Evolutionary conservation across 1,284 basidiomycete species (phyloP).

Genomic region (Stygiomarasmius scandens): DNA sequence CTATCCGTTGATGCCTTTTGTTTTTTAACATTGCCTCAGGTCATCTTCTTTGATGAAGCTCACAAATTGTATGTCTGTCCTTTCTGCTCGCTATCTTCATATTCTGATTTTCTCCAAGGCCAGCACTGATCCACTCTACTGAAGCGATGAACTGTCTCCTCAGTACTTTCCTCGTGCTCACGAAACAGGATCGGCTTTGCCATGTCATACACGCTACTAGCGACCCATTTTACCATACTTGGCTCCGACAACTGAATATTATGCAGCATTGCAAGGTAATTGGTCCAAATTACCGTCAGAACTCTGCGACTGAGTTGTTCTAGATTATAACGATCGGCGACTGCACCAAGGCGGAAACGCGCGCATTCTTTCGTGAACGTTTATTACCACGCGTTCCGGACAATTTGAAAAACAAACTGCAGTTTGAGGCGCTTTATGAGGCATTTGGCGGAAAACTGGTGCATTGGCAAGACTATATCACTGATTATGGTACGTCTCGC

Average conservation of each 20-base stretch:
- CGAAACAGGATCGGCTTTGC: slow-evolving; percentile 81
- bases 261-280: slow-evolving; percentile 78
- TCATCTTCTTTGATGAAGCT: slow-evolving; percentile 82
- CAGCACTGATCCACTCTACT: slow-evolving; percentile 70
- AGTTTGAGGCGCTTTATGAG: slow-evolving; percentile 73
- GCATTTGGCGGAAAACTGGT: slow-evolving; percentile 82
- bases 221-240: slow-evolving; percentile 83
- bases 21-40: slow-evolving; percentile 27
- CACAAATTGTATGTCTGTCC: slow-evolving; percentile 65
- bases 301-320: too few species aligned
- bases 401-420: slow-evolving; percentile 48
- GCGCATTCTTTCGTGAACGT: slow-evolving; percentile 63
- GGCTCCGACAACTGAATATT: slow-evolving; percentile 74
- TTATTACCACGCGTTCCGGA: slow-evolving; percentile 67
- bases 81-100: slow-evolving; percentile 3
- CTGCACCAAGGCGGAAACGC: slow-evolving; percentile 70
- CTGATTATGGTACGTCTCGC: slow-evolving; percentile 67
- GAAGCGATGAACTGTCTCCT: slow-evolving; percentile 82
- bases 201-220: slow-evolving; percentile 84
- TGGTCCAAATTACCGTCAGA: slow-evolving; percentile 56
- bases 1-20: slow-evolving; percentile 1
- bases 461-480: slow-evolving; percentile 78
- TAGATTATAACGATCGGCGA: slow-evolving; percentile 80
- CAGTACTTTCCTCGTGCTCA: slow-evolving; percentile 82
- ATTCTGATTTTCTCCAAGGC: slow-evolving; percentile 44